These are phyloP conservation scores for Trichoderma gracile DNA, from an alignment of 2,329 filamentous ascomycete genomes.

Conservation along the genomic window DNA sequence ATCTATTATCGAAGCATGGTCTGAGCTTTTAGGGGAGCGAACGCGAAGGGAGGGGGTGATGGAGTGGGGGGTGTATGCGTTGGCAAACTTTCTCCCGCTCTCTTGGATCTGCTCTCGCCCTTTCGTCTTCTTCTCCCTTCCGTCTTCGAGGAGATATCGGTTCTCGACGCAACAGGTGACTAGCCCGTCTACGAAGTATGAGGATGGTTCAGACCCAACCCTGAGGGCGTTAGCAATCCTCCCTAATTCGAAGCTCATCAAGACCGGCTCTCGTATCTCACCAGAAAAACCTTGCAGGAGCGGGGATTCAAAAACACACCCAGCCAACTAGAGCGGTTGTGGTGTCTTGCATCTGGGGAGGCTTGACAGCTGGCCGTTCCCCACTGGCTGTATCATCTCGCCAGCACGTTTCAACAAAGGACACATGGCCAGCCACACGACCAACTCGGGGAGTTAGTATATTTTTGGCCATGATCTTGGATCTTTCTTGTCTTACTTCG, in stretches of 20 bases:
- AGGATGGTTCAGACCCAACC: constrained; percentile 5
- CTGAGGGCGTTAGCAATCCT: constrained; percentile 9
- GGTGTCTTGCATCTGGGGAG: constrained; percentile 29
- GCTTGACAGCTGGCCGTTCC: constrained; percentile 38
- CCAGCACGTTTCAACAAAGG: constrained; percentile 41
- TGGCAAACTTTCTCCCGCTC: constrained; percentile 16
- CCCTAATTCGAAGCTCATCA: constrained; percentile 16
- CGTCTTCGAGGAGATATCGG: not conserved
- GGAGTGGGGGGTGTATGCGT: constrained; percentile 22
- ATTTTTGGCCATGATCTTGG: constrained; percentile 27
- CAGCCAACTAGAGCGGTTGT: constrained; percentile 27
- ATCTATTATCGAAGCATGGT: constrained; percentile 24
- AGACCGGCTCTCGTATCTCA: constrained; percentile 19
- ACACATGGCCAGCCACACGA: constrained; percentile 42
- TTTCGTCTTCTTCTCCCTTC: constrained; percentile 10
- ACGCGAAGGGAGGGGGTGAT: not conserved
- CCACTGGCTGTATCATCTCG: constrained; percentile 36
- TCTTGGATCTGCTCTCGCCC: constrained; percentile 10
- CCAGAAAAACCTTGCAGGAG: constrained; percentile 21
- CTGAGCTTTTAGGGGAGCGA: constrained; percentile 17
- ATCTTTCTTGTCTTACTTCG: constrained; percentile 29
- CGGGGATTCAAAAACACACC: constrained; percentile 22
- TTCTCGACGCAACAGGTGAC: constrained; percentile 1
- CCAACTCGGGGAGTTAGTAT: constrained; percentile 27
- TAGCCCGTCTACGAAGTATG: not conserved